phyloP scores from a whole-genome alignment of 2,329 filamentous ascomycete species.

The Metarhizium brunneum region DNA sequence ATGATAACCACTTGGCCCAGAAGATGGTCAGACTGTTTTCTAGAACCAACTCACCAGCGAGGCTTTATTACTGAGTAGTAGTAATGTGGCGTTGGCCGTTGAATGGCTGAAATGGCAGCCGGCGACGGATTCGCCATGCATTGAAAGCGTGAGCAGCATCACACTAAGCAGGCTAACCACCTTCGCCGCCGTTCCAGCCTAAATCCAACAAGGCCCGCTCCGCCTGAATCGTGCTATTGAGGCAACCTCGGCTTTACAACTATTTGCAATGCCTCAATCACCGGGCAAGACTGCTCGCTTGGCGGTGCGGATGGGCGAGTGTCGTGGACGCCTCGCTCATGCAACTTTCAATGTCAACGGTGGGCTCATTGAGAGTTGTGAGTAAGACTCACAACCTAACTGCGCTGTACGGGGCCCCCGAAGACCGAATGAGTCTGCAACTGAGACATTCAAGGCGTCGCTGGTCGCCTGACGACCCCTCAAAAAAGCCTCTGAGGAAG shows the following conservation, averaged over 20 bases:
- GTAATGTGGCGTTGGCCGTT: no score
- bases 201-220: background rate
- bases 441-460: background rate
- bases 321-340: background rate
- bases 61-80: no score
- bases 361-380: background rate
- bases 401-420: background rate
- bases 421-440: background rate
- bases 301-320: background rate
- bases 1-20: background rate
- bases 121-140: background rate
- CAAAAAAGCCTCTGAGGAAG: no score
- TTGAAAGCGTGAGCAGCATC: background rate
- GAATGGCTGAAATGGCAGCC: background rate
- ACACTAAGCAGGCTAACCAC: background rate
- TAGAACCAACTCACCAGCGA: no score
- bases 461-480: no score
- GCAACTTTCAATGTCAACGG: background rate
- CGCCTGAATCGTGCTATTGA: background rate
- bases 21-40: no score
- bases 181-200: background rate
- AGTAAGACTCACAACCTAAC: no score
- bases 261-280: background rate
- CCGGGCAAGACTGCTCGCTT: background rate
- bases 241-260: background rate